These are phyloP conservation scores for Aspergillus awamori DNA, from an alignment of 2,329 filamentous ascomycete genomes.

Conservation along the genomic window DNA sequence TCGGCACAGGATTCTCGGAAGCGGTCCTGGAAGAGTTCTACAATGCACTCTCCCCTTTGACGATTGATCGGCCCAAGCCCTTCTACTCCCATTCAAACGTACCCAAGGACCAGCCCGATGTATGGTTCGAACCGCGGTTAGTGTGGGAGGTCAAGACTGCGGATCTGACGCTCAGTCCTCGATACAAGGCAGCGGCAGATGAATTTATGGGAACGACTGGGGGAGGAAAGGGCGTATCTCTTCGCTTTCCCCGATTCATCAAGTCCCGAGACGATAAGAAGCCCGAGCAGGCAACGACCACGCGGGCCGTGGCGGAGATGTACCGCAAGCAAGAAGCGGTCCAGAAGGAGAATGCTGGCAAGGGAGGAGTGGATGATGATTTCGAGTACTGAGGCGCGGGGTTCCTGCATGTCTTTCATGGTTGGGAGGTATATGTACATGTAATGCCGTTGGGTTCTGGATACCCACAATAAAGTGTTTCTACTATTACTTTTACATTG, in stretches of 20 bases:
- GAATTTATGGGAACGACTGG: slow-evolving; percentile 74
- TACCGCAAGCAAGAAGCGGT: slow-evolving; percentile 94
- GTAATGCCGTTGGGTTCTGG: slow-evolving; percentile 2
- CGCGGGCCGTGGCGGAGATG: slow-evolving; percentile 90
- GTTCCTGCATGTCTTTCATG: slow-evolving; percentile 1
- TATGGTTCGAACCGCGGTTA: slow-evolving; percentile 93
- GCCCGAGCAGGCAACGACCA: slow-evolving; percentile 82
- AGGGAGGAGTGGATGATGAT: slow-evolving; percentile 91
- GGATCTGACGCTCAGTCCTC: slow-evolving; percentile 86
- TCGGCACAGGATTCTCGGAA: slow-evolving; percentile 95
- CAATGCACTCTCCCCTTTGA: slow-evolving; percentile 70
- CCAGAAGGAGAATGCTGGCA: slow-evolving; percentile 77
- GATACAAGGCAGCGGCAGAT: slow-evolving; percentile 87
- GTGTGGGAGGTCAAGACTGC: slow-evolving; percentile 99
- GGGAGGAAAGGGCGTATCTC: slow-evolving; percentile 75
- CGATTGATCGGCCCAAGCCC: slow-evolving; percentile 88
- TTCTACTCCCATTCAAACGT: slow-evolving; percentile 87
- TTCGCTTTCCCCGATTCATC: slow-evolving; percentile 92
- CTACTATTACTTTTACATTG: neutral
- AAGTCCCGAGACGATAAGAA: slow-evolving; percentile 94
- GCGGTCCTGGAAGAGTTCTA: slow-evolving; percentile 89
- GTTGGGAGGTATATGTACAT: slow-evolving; percentile 3
- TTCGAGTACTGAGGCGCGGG: slow-evolving; percentile 80
- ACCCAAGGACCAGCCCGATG: slow-evolving; percentile 91
- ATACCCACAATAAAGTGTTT: neutral